Evolutionary conservation across 2,329 filamentous ascomycete species (phyloP), one percentile per base, ranked within the genome.

Genomic region (Penicillium oxalicum): DNA sequence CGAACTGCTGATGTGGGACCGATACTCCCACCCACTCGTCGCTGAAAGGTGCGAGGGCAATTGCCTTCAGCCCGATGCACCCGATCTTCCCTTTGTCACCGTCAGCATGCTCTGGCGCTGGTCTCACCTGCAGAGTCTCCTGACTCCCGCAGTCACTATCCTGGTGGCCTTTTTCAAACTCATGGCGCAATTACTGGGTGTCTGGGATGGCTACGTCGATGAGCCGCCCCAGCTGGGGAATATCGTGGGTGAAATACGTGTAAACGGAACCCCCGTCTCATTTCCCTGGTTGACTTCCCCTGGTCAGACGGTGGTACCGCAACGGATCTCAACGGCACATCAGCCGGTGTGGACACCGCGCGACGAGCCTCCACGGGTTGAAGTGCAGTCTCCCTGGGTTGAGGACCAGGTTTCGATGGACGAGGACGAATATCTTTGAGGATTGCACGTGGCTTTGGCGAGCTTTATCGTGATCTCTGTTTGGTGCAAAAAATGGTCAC

Each of bases 1-100:
- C 36, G 77, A 80, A 61, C 68, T 68, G 29, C 60, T 69, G 33
- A 72, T 78, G 60, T 76, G 74, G 54, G 72, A 77, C 33, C 63
- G 71, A 27, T 80, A 77, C 62, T 79, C 76, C 58, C 75, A 78
- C 41, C 75, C 74, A 3, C 53, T 66, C 6, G 74, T 77, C 50
- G 74, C 77, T 4, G 56, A 65, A 9, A 68, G 59, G 6, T 80
- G 79, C 55, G 63, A 70, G 33, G 75, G 74, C 24, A 77, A 74
- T 50, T 77, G 76, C 45, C 66, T 79, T 32, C 67, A 73, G 38
- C 71, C 71, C 18, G 67, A 79, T 52, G 77, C 77, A 8, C 80
- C 80, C 0, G 59, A 67, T 24, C 78, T 74, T 44, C 80, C 80
- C 0, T 79, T 74, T 51, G 78, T 80, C 4, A 70, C 80, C 4